Percentiles rank a stretch among this genome's conserved stretches.
These are phyloP conservation scores for Aspergillus pseudotamarii DNA, from an alignment of 2,329 filamentous ascomycete genomes.

Conservation along the genomic window DNA sequence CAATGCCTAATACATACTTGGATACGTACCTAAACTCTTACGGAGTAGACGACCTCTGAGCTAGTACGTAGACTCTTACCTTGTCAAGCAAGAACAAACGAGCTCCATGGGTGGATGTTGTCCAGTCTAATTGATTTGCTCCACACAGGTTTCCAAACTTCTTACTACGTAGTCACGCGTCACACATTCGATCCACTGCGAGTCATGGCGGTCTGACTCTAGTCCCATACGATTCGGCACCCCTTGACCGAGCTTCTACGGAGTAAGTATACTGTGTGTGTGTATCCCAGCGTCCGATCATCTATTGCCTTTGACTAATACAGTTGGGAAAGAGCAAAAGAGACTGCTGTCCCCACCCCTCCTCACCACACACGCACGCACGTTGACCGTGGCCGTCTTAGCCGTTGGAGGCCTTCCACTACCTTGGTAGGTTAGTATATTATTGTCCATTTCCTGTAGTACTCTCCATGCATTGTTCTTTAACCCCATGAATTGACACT, in stretches of 20 bases:
- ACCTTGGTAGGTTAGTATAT: not conserved
- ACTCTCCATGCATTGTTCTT: not conserved
- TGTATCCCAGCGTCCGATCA: not conserved
- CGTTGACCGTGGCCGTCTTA: too few species aligned
- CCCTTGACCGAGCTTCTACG: not conserved
- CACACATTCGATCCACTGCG: not conserved
- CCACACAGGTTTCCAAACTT: not conserved
- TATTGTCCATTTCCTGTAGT: not conserved
- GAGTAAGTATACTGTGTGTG: too few species aligned
- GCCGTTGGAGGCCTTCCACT: not conserved
- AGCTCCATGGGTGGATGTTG: not conserved
- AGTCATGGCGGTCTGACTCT: not conserved
- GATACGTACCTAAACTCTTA: too few species aligned
- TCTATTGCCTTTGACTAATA: not conserved
- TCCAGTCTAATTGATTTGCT: not conserved
- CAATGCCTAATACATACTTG: not conserved
- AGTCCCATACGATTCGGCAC: not conserved
- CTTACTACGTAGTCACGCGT: not conserved
- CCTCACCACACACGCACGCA: not conserved
- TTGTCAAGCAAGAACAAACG: not conserved
- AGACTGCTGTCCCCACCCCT: not conserved
- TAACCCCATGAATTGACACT: not conserved
- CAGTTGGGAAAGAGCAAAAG: not conserved
- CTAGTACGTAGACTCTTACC: not conserved
- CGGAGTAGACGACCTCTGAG: not conserved